Evolutionary conservation across 768 basidiomycete genomes (phyloP).

Genomic region (Naganishia vaughanmartiniae): DNA sequence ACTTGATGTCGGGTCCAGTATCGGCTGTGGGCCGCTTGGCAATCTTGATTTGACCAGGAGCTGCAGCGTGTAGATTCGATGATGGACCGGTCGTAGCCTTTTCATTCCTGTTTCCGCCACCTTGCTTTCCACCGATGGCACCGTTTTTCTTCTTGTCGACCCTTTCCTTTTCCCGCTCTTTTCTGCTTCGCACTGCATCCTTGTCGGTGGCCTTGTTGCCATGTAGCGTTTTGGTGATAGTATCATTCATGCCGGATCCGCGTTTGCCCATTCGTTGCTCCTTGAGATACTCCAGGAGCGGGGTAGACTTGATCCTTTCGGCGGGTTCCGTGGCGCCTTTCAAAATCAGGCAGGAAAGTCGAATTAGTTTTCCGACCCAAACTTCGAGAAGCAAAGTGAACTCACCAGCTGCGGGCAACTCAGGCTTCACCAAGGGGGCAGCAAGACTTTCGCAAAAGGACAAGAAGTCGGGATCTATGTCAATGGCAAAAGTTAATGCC

Average conservation of each 20-base stretch:
- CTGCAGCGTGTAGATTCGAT: background rate
- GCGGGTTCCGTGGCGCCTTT: constrained; percentile 50
- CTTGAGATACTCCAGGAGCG: constrained; percentile 87
- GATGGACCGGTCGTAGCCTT: constrained; percentile 8
- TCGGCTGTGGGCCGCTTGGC: constrained; percentile 7
- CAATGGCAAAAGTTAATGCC: background rate
- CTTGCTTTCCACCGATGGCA: constrained; percentile 1
- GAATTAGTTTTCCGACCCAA: constrained; percentile 41
- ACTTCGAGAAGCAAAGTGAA: constrained; percentile 51
- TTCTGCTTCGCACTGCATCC: constrained; percentile 3
- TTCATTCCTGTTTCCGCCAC: background rate
- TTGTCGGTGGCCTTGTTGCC: background rate
- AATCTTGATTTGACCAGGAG: constrained; percentile 20
- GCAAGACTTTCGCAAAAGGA: constrained; percentile 72
- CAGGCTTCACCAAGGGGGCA: constrained; percentile 61
- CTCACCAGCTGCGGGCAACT: constrained; percentile 26
- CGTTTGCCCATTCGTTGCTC: constrained; percentile 42
- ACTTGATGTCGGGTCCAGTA: background rate
- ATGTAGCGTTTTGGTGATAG: background rate
- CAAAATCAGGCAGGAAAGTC: background rate
- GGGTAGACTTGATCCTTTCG: constrained; percentile 72
- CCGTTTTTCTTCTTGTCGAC: constrained; percentile 5
- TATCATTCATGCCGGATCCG: background rate
- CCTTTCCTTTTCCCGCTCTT: constrained; percentile 5
- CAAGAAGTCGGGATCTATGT: constrained; percentile 52